A percentile compares a stretch with the other conserved stretches of the same genome.
Evolutionary conservation across 164 flowering plant species (phyloP).

Genomic region (Liquidambar formosana): DNA sequence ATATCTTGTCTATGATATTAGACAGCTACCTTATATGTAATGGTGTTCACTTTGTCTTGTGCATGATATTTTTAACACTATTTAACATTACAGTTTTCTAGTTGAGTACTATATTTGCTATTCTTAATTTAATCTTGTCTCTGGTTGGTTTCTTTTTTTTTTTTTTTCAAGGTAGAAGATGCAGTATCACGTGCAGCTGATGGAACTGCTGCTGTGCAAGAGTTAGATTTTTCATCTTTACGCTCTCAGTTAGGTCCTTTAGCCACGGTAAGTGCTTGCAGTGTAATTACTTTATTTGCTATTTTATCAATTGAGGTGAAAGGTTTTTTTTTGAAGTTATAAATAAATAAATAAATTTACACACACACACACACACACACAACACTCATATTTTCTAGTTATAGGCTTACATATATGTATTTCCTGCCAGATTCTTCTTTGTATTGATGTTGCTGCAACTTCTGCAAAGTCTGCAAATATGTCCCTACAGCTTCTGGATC

Average conservation of each 20-base stretch:
- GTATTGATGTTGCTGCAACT: conserved; percentile 87
- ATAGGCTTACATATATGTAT: conserved; percentile 10
- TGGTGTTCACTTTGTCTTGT: not conserved
- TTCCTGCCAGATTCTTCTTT: conserved; percentile 77
- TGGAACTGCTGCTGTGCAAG: conserved; percentile 61
- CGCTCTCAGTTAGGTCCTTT: conserved; percentile 88
- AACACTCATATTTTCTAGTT: no score
- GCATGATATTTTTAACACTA: not conserved
- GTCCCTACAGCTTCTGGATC: conserved; percentile 80
- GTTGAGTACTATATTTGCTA: not conserved
- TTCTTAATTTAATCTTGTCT: not conserved
- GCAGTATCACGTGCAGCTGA: conserved; percentile 83
- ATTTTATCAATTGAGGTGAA: not conserved
- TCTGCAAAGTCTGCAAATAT: conserved; percentile 63
- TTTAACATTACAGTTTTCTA: not conserved
- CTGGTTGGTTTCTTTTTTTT: not conserved
- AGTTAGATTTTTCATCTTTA: conserved; percentile 75
- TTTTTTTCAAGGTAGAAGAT: conserved; percentile 70
- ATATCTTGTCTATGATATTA: not conserved
- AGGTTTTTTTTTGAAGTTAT: no score
- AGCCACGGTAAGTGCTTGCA: conserved; percentile 60
- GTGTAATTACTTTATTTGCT: not conserved
- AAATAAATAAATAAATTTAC: no score
- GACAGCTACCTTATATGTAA: not conserved
- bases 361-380: no score